A percentile compares a stretch with the other conserved stretches of the same genome.
Evolutionary conservation across 495 filamentous ascomycete species (phyloP).

Genomic region (Eremomyces bilateralis): DNA sequence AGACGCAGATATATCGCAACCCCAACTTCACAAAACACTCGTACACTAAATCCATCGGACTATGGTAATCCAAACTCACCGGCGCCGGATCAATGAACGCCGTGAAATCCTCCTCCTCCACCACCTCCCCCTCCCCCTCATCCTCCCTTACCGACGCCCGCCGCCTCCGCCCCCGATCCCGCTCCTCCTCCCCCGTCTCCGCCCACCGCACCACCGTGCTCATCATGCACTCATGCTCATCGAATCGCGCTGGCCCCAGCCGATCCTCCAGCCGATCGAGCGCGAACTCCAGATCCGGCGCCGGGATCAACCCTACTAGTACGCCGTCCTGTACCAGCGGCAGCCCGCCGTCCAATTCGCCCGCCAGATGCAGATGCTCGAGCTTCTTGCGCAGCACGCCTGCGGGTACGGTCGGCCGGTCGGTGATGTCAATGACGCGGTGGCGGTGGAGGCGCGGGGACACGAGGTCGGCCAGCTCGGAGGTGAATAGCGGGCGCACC

Average conservation of each 20-base stretch:
- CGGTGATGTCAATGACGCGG: conserved; percentile 70
- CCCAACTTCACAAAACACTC: conserved; percentile 94
- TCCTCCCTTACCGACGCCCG: too few species aligned
- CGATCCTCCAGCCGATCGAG: conserved; percentile 42
- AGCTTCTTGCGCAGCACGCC: conserved; percentile 55
- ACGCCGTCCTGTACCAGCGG: conserved; percentile 61
- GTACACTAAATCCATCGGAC: conserved; percentile 86
- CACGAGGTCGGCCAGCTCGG: conserved; percentile 62
- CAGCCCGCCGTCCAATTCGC: conserved; percentile 80
- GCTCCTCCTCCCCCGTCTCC: conserved; percentile 21
- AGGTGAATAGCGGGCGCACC: conserved; percentile 68
- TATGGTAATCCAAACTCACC: conserved; percentile 67
- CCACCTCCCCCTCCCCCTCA: conserved; percentile 29
- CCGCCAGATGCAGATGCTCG: conserved; percentile 56
- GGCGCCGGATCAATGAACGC: conserved; percentile 83
- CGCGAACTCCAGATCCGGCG: conserved; percentile 84
- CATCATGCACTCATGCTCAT: conserved; percentile 62
- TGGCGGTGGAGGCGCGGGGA: conserved; percentile 38
- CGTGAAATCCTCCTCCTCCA: conserved; percentile 63
- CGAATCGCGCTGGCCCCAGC: too few species aligned
- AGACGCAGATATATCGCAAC: conserved; percentile 75
- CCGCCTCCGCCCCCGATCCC: conserved; percentile 14
- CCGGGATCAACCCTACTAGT: conserved; percentile 81
- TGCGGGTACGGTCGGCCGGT: conserved; percentile 55
- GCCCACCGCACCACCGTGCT: conserved; percentile 30